phyloP scores from a whole-genome alignment of 2,329 filamentous ascomycete species.

The Pseudofabraea citricarpa region DNA sequence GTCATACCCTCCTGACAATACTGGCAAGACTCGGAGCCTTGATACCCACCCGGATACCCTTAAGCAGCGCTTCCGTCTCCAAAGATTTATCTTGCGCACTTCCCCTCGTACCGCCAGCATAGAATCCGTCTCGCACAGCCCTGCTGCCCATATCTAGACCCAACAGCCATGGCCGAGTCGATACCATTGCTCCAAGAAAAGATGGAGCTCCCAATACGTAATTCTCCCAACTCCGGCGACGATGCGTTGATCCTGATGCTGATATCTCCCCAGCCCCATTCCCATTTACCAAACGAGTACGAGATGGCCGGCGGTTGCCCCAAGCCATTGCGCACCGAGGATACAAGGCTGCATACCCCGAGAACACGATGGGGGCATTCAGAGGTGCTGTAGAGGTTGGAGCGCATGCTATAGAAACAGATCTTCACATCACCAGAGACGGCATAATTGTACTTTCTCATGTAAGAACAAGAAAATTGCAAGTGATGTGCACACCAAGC shows the following conservation, averaged over 20 bases:
- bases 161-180: constrained; percentile 11
- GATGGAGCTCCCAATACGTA: neutral
- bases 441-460: constrained; percentile 82
- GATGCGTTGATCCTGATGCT: neutral
- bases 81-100: no score
- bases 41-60: no score
- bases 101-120: no score
- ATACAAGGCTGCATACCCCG: constrained; percentile 72
- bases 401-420: constrained; percentile 80
- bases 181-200: constrained; percentile 11
- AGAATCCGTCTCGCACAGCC: no score
- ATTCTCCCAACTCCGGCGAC: neutral
- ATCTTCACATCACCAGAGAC: constrained; percentile 78
- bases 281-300: constrained; percentile 14
- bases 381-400: constrained; percentile 67
- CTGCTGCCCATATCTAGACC: neutral
- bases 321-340: constrained; percentile 76
- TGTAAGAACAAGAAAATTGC: constrained; percentile 36
- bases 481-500: constrained; percentile 9
- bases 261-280: constrained; percentile 18
- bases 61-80: no score
- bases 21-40: no score
- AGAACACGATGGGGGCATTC: constrained; percentile 84
- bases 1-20: no score
- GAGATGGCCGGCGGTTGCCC: constrained; percentile 39